A percentile compares a stretch with the other conserved stretches of the same genome.
Evolutionary conservation across 106 monocot species (phyloP).

Genomic region (Alisma plantagoaquatica): DNA sequence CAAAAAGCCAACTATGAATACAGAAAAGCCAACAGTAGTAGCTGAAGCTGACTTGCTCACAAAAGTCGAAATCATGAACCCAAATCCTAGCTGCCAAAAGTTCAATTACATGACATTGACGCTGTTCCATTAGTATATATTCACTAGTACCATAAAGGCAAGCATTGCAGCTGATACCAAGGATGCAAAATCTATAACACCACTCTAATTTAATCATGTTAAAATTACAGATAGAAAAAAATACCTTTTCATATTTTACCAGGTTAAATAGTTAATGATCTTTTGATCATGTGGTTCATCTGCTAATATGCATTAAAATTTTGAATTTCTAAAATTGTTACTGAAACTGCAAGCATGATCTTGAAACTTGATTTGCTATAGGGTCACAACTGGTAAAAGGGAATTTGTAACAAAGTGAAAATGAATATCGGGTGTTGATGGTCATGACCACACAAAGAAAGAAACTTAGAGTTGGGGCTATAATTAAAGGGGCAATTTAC

Average conservation of each 20-base stretch:
- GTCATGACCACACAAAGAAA: no score
- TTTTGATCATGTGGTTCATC: neutral
- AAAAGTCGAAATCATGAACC: slow-evolving; percentile 87
- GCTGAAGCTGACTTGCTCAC: slow-evolving; percentile 71
- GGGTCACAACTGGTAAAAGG: no score
- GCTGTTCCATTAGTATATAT: neutral
- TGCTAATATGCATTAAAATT: no score
- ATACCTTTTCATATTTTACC: neutral
- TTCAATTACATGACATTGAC: neutral
- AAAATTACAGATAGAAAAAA: neutral
- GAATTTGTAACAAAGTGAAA: no score
- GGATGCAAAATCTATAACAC: neutral
- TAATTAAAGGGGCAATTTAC: no score
- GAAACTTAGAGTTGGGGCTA: no score
- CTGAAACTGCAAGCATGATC: no score
- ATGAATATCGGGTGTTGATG: no score
- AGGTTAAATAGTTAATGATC: neutral
- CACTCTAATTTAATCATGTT: neutral
- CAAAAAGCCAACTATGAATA: slow-evolving; percentile 83
- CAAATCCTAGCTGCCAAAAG: slow-evolving; percentile 70
- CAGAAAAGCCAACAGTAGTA: slow-evolving; percentile 76
- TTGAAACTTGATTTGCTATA: no score
- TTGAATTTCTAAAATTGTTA: no score
- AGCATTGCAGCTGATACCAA: no score
- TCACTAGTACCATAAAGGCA: neutral